A percentile compares a stretch with the other conserved stretches of the same genome.
Evolutionary conservation across 345 rosid genomes (phyloP).

Genomic region (Aethionema arabicum): DNA sequence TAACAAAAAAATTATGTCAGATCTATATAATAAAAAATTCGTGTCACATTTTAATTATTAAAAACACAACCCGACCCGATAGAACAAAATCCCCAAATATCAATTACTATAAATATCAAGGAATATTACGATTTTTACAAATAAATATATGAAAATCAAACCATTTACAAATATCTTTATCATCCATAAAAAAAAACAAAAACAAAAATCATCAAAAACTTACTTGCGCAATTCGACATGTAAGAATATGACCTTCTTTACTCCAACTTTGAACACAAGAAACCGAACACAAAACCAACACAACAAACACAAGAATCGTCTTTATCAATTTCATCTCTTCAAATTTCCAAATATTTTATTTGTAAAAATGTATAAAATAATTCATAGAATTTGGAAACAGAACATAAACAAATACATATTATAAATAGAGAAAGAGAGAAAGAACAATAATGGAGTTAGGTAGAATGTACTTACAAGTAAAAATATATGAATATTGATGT

Average conservation of each 20-base stretch:
- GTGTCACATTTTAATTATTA: too few species aligned
- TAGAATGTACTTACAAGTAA: slow-evolving; percentile 19
- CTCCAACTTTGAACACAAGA: slow-evolving; percentile 68
- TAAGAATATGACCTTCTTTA: slow-evolving; percentile 87
- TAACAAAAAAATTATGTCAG: too few species aligned
- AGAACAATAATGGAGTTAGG: neutral
- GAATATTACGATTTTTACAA: too few species aligned
- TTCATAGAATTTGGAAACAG: slow-evolving; percentile 18
- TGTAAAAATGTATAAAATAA: slow-evolving; percentile 7
- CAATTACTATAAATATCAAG: too few species aligned
- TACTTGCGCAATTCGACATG: slow-evolving; percentile 92
- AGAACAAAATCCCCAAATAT: too few species aligned
- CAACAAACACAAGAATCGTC: slow-evolving; percentile 33
- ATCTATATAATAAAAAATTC: too few species aligned
- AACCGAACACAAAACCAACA: slow-evolving; percentile 38
- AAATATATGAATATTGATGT: slow-evolving; percentile 28
- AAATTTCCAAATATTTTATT: slow-evolving; percentile 15
- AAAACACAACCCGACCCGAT: too few species aligned
- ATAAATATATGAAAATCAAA: too few species aligned
- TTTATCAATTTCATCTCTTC: slow-evolving; percentile 21
- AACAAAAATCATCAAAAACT: neutral
- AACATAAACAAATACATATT: slow-evolving; percentile 1
- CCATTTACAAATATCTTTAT: too few species aligned
- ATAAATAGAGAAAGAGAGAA: slow-evolving; percentile 16
- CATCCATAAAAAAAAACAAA: neutral